Percentiles rank a stretch among this genome's conserved stretches.
phyloP scores from a whole-genome alignment of 2,329 filamentous ascomycete species.

The Colletotrichum melonis region DNA sequence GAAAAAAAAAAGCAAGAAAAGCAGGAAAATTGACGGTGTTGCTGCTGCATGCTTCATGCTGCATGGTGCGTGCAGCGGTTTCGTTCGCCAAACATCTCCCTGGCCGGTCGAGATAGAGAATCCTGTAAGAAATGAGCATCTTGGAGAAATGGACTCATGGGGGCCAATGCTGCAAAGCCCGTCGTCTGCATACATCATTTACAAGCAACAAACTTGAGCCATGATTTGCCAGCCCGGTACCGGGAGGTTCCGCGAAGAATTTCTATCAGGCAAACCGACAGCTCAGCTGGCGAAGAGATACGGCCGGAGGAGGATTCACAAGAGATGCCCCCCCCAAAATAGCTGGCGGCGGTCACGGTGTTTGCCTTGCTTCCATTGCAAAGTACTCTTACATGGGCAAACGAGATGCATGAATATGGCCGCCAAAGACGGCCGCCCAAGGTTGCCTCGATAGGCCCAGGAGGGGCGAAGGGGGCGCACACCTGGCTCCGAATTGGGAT shows the following conservation, averaged over 20 bases:
- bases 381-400: background rate
- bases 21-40: background rate
- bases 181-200: background rate
- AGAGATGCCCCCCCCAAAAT: background rate
- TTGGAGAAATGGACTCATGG: background rate
- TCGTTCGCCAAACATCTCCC: slow-evolving; percentile 31
- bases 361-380: background rate
- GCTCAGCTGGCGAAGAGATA: background rate
- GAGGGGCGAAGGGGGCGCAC: background rate
- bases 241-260: slow-evolving; percentile 16
- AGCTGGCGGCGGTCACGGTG: background rate
- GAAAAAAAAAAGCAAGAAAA: background rate
- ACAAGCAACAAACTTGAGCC: background rate
- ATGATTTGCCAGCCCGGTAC: background rate
- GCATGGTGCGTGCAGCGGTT: slow-evolving; percentile 5
- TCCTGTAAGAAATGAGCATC: background rate
- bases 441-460: background rate
- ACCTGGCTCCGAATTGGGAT: background rate
- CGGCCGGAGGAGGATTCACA: background rate
- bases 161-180: background rate
- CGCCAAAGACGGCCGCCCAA: slow-evolving; percentile 1
- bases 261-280: slow-evolving; percentile 9
- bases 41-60: background rate
- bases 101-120: background rate
- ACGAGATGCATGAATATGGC: slow-evolving; percentile 10